These are phyloP conservation scores for Auricularia cornea DNA, from an alignment of 768 basidiomycete genomes.

Conservation along the genomic window DNA sequence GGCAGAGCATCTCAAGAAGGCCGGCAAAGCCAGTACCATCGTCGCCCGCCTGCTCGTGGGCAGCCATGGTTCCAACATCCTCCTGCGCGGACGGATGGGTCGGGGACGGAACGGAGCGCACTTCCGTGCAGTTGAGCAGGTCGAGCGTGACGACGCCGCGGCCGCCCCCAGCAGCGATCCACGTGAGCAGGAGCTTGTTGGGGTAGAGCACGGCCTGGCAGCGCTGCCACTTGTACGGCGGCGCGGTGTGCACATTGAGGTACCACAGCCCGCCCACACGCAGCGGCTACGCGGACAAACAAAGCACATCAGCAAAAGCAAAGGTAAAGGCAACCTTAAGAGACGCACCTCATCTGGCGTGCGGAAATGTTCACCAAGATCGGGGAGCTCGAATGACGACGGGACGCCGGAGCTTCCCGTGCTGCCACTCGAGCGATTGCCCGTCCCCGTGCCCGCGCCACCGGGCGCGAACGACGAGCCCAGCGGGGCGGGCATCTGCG, in stretches of 20 bases:
- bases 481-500: constrained; percentile 15
- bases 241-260: constrained; percentile 79
- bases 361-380: constrained; percentile 30
- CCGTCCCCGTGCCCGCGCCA: not conserved
- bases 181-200: constrained; percentile 77
- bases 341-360: constrained; percentile 38
- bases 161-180: constrained; percentile 78
- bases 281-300: constrained; percentile 50
- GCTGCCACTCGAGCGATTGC: constrained; percentile 10
- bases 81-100: constrained; percentile 72
- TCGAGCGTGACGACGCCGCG: constrained; percentile 82
- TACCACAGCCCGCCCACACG: constrained; percentile 86
- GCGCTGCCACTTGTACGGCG: constrained; percentile 73
- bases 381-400: constrained; percentile 39
- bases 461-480: not conserved
- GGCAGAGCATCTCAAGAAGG: constrained; percentile 68
- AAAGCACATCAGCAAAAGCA: constrained; percentile 5
- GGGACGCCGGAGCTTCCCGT: constrained; percentile 28
- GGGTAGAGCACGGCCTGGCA: constrained; percentile 77
- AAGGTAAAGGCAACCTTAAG: not conserved
- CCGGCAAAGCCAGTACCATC: constrained; percentile 29
- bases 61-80: constrained; percentile 83
- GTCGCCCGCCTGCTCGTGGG: constrained; percentile 44
- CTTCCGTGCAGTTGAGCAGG: constrained; percentile 76
- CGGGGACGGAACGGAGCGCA: constrained; percentile 74